Evolutionary conservation across 306 rosid species (phyloP).

Genomic region (Purshia tridentata): DNA sequence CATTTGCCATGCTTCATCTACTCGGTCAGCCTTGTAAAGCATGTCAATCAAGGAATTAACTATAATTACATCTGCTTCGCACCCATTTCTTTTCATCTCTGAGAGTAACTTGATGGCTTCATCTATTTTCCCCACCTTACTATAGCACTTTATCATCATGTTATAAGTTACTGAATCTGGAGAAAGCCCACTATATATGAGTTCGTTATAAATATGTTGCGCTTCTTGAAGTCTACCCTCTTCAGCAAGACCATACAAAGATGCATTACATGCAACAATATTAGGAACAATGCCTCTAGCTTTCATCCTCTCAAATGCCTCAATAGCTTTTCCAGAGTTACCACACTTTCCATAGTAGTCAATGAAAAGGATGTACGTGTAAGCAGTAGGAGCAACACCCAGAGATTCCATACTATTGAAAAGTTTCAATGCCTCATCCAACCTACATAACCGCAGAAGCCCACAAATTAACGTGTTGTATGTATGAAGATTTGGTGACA

Average conservation of each 20-base stretch:
- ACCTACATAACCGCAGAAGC: constrained; percentile 54
- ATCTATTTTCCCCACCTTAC: constrained; percentile 78
- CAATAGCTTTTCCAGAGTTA: constrained; percentile 71
- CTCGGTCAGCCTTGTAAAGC: constrained; percentile 85
- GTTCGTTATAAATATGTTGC: constrained; percentile 57
- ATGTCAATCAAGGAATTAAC: constrained; percentile 77
- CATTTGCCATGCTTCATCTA: constrained; percentile 86
- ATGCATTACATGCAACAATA: constrained; percentile 83
- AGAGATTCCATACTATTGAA: constrained; percentile 61
- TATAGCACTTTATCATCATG: constrained; percentile 93
- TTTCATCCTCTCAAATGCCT: constrained; percentile 77
- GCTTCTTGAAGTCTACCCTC: constrained; percentile 76
- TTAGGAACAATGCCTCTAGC: constrained; percentile 72
- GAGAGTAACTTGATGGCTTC: constrained; percentile 64
- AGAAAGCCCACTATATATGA: constrained; percentile 66
- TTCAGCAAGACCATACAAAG: constrained; percentile 80
- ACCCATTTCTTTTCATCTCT: constrained; percentile 66
- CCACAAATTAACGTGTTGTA: constrained; percentile 83
- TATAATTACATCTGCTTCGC: constrained; percentile 82
- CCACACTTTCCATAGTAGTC: constrained; percentile 90
- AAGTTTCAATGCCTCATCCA: constrained; percentile 73
- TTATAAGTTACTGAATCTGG: constrained; percentile 87
- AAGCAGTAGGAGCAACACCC: constrained; percentile 76
- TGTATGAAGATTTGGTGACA: constrained; percentile 83
- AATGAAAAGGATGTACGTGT: constrained; percentile 78